phyloP scores from a whole-genome alignment of 352 stramenopile species.

The Pythium monospermum region DNA sequence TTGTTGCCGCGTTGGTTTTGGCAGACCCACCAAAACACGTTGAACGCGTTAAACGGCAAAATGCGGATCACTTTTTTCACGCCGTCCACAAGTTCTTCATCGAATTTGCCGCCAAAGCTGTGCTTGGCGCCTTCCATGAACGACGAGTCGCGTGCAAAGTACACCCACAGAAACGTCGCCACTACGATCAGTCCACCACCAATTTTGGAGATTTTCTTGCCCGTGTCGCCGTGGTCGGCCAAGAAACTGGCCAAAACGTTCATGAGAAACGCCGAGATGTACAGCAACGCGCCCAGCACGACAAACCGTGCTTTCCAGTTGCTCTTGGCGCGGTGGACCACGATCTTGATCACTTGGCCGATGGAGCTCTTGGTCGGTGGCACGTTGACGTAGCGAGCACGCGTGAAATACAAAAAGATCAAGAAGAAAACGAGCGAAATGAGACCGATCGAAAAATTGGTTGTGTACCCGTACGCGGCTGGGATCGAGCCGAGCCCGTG shows the following conservation, averaged over 20 bases:
- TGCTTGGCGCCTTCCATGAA: constrained; percentile 41
- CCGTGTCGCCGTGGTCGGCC: constrained; percentile 12
- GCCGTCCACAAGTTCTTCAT: constrained; percentile 36
- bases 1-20: constrained; percentile 32
- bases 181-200: constrained; percentile 14
- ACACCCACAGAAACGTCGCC: constrained; percentile 34
- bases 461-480: constrained; percentile 43
- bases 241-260: constrained; percentile 26
- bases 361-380: constrained; percentile 25
- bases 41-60: constrained; percentile 44
- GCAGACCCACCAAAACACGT: constrained; percentile 28
- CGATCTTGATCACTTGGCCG: constrained; percentile 16
- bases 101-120: constrained; percentile 30
- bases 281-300: constrained; percentile 16
- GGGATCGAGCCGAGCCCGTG: constrained; percentile 38
- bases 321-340: constrained; percentile 10
- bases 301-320: constrained; percentile 16
- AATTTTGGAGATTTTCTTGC: constrained; percentile 12
- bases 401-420: constrained; percentile 8
- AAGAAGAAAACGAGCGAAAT: constrained; percentile 16
- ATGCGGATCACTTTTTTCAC: constrained; percentile 47
- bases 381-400: constrained; percentile 24
- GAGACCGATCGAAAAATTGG: constrained; percentile 31
- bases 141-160: constrained; percentile 24
- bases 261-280: constrained; percentile 17